Evolutionary conservation across 805 yeast species (phyloP), one percentile per base, ranked within the genome.

Genomic region (Ogataea glucozyma): DNA sequence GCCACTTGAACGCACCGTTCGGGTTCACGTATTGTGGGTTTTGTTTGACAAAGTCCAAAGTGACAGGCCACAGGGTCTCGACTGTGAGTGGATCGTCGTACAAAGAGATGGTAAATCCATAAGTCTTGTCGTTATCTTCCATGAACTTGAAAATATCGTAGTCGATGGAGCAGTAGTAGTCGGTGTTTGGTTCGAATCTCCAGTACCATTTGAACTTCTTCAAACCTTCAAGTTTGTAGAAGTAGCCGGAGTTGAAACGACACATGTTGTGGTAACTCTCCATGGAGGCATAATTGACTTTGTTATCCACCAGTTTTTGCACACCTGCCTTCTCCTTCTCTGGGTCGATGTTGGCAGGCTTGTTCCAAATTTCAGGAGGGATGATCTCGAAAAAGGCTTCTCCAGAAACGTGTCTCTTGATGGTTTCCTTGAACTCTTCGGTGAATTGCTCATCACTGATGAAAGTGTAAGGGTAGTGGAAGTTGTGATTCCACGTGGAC

Each of bases 401-500:
- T 9, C 83, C 66, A 7, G 58, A 63, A 1, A 81, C 66, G 24
- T 73, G 76, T 26, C 81, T 62, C 31, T 53, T 62, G 30, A 86
- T 72, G 12, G 67, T 64, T 10, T 62, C 59, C 54, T 70, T 84
- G 64, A 93, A 91, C 54, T 86, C 91, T 1, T 85, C 85, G 22
- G 80, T 72, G 65, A 91, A 93, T 26, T 72, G 78, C 46, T 81
- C 85, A 61, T 91, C 96, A 64, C 88, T 89, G 52, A 91, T 73
- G 60, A 91, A 93, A 21, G 90, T 89, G 91, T 96, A 91, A 44
- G 95, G 97, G 59, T 91, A 91, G 51, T 86, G 76, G 68, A 71
- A 89, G 44, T 85, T 75, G 24, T 71, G 66, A 69, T 91, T 91
- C 76, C 91, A 91, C 42, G 73, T 71, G 19, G 65, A 64, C 59